These are phyloP conservation scores for Tetragonia tetragonoides DNA, from an alignment of 148 eudicot genomes.

Conservation along the genomic window DNA sequence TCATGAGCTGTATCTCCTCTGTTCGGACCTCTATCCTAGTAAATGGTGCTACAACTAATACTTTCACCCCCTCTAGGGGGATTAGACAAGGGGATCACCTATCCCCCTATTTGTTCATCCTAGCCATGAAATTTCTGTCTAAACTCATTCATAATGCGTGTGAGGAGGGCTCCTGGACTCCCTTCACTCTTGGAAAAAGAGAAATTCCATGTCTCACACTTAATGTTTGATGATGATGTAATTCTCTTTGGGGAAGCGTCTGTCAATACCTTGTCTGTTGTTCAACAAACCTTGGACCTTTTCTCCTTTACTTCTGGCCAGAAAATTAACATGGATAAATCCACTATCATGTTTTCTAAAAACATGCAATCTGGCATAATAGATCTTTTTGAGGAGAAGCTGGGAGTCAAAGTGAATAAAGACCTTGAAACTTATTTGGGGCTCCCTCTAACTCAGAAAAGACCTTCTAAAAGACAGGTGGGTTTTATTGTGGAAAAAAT, in stretches of 20 bases:
- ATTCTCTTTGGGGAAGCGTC: background rate
- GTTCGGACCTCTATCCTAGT: background rate
- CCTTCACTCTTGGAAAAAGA: background rate
- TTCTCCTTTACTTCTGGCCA: too few species aligned
- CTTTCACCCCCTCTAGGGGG: background rate
- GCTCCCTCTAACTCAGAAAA: too few species aligned
- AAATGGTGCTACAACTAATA: background rate
- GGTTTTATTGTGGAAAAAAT: too few species aligned
- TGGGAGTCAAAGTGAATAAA: too few species aligned
- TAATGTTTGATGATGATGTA: background rate
- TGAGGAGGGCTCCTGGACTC: background rate
- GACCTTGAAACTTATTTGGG: too few species aligned
- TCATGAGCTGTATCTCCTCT: too few species aligned
- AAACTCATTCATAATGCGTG: background rate
- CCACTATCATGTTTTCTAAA: too few species aligned
- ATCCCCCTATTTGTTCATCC: conserved; percentile 7
- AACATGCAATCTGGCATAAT: too few species aligned
- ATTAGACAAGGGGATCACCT: conserved; percentile 7
- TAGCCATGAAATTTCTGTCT: background rate
- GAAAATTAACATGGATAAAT: background rate
- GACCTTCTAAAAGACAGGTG: too few species aligned
- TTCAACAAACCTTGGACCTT: too few species aligned
- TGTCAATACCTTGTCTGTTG: too few species aligned
- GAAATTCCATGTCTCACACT: background rate
- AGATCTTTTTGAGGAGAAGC: too few species aligned